A percentile compares a stretch with the other conserved stretches of the same genome.
phyloP scores from a whole-genome alignment of 164 flowering plant genomes.

The Stephania japonica region DNA sequence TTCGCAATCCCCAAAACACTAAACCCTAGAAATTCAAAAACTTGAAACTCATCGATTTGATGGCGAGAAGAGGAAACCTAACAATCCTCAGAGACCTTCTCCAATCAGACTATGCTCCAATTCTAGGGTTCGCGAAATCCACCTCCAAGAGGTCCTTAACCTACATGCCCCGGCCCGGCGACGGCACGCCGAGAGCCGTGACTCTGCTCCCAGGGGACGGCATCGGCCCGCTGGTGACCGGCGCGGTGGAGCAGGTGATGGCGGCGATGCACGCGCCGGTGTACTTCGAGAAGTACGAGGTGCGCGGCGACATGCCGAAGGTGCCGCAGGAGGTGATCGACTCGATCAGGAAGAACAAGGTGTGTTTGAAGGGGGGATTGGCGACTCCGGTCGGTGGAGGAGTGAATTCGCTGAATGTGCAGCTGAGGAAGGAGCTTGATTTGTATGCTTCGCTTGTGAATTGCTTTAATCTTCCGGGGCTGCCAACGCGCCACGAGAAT shows the following conservation, averaged over 20 bases:
- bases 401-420: constrained; percentile 70
- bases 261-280: constrained; percentile 89
- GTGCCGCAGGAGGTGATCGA: constrained; percentile 56
- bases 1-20: neutral
- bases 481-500: constrained; percentile 68
- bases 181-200: constrained; percentile 70
- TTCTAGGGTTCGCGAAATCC: constrained; percentile 8
- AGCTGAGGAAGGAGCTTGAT: constrained; percentile 77
- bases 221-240: constrained; percentile 74
- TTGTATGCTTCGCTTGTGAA: constrained; percentile 74
- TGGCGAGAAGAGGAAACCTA: constrained; percentile 33
- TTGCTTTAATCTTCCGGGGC: constrained; percentile 71
- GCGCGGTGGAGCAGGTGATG: constrained; percentile 87
- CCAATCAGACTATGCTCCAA: neutral
- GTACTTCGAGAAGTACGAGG: constrained; percentile 66
- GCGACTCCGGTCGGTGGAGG: constrained; percentile 88
- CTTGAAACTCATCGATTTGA: neutral
- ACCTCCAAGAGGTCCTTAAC: constrained; percentile 48
- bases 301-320: constrained; percentile 58
- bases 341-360: constrained; percentile 72
- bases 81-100: constrained; percentile 27
- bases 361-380: constrained; percentile 81
- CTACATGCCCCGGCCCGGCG: constrained; percentile 93
- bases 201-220: constrained; percentile 86
- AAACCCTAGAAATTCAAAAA: neutral